phyloP scores from a whole-genome alignment of 2,329 filamentous ascomycete genomes.

The Calonectria naviculata region DNA sequence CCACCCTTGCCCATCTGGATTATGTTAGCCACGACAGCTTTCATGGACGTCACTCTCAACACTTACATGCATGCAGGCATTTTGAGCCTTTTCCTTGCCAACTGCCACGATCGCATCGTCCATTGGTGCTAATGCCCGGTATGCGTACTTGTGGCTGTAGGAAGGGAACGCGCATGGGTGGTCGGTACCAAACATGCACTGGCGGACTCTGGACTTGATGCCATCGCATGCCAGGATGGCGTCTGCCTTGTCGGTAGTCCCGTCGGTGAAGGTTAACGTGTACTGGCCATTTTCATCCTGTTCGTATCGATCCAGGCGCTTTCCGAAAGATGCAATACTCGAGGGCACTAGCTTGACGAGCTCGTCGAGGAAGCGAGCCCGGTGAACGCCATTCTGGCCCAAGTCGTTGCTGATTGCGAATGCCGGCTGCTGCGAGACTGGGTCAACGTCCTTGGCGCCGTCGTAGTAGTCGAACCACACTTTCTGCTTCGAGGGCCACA shows the following conservation, averaged over 20 bases:
- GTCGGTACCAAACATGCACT: slow-evolving; percentile 7
- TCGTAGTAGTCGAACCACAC: slow-evolving; percentile 40
- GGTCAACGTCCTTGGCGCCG: slow-evolving; percentile 22
- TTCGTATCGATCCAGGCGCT: slow-evolving; percentile 27
- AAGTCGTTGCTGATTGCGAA: slow-evolving; percentile 36
- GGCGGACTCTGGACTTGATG: slow-evolving; percentile 17
- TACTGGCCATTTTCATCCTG: slow-evolving; percentile 31
- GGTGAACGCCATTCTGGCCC: slow-evolving; percentile 46
- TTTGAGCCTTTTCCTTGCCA: slow-evolving; percentile 18
- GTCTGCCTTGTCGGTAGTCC: slow-evolving; percentile 50
- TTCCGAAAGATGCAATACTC: slow-evolving; percentile 46
- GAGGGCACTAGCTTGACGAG: slow-evolving; percentile 51
- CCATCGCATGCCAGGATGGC: slow-evolving; percentile 32
- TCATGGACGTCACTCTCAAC: neutral
- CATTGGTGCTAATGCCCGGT: slow-evolving; percentile 18
- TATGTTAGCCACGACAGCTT: neutral
- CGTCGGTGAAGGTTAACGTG: slow-evolving; percentile 51
- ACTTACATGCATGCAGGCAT: slow-evolving; percentile 18
- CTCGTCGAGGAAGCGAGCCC: slow-evolving; percentile 53
- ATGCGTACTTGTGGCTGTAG: slow-evolving; percentile 23
- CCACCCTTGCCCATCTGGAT: slow-evolving; percentile 56
- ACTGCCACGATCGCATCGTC: slow-evolving; percentile 3
- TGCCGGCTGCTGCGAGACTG: neutral
- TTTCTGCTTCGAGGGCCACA: slow-evolving; percentile 33
- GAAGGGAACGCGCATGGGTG: slow-evolving; percentile 13